phyloP scores from a whole-genome alignment of 805 yeast species.

The Candida hispaniensis region DNA sequence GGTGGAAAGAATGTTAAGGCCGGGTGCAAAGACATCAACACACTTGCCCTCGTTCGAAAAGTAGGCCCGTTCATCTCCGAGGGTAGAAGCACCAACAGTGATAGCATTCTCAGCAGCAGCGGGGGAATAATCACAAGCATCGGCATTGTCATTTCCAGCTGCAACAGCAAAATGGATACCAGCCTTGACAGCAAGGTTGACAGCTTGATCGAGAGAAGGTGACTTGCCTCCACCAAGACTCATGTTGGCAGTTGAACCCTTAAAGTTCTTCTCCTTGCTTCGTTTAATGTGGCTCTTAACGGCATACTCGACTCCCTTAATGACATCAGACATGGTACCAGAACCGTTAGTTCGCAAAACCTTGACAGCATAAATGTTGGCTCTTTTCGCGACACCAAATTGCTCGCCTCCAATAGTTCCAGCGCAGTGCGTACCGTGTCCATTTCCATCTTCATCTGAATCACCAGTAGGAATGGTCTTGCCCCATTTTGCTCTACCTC shows the following conservation, averaged over 20 bases:
- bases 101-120: slow-evolving; percentile 45
- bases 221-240: slow-evolving; percentile 51
- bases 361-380: slow-evolving; percentile 48
- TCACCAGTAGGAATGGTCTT: slow-evolving; percentile 40
- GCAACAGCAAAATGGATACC: slow-evolving; percentile 54
- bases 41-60: slow-evolving; percentile 46
- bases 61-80: slow-evolving; percentile 38
- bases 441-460: slow-evolving; percentile 45
- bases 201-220: slow-evolving; percentile 46
- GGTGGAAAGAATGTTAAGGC: slow-evolving; percentile 45
- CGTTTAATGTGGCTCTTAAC: slow-evolving; percentile 39
- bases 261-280: slow-evolving; percentile 37
- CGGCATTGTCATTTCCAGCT: slow-evolving; percentile 52
- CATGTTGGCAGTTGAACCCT: slow-evolving; percentile 54
- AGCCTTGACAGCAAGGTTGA: slow-evolving; percentile 46
- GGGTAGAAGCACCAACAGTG: slow-evolving; percentile 42
- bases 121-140: slow-evolving; percentile 51
- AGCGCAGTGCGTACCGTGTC: slow-evolving; percentile 60
- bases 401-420: slow-evolving; percentile 50
- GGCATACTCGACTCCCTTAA: slow-evolving; percentile 53
- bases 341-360: slow-evolving; percentile 50
- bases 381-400: slow-evolving; percentile 54
- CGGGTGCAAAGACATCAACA: slow-evolving; percentile 47
- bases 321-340: slow-evolving; percentile 50
- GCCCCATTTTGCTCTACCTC: slow-evolving; percentile 54